phyloP scores from a whole-genome alignment of 2,329 filamentous ascomycete genomes.

The Myriosclerotinia scirpicola region DNA sequence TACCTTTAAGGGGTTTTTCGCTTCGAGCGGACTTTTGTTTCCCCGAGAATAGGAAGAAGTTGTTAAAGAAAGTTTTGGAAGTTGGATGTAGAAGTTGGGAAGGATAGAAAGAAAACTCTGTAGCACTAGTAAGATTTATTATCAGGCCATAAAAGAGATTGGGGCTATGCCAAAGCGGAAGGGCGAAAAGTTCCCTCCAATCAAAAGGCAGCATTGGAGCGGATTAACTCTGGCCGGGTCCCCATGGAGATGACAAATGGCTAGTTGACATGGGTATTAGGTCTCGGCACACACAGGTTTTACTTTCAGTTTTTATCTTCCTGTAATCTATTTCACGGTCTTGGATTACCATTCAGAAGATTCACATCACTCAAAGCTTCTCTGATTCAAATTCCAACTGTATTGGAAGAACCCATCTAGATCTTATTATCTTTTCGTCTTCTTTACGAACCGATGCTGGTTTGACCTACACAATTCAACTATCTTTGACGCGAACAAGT shows the following conservation, averaged over 20 bases:
- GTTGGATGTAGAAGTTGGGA: background rate
- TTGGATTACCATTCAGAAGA: background rate
- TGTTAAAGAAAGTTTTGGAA: constrained; percentile 2
- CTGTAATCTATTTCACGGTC: background rate
- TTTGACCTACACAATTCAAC: background rate
- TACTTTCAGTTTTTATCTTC: background rate
- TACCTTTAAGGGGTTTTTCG: background rate
- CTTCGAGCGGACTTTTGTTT: constrained; percentile 8
- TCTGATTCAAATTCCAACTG: background rate
- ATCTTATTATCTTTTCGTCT: background rate
- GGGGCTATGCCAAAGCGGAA: background rate
- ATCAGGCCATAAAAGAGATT: background rate
- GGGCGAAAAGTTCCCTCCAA: background rate
- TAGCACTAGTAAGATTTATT: background rate
- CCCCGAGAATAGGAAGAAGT: background rate
- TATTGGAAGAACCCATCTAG: background rate
- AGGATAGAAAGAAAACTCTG: background rate
- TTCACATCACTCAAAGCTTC: background rate
- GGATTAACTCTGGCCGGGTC: no score
- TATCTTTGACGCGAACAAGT: no score
- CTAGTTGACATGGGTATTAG: background rate
- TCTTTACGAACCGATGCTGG: background rate
- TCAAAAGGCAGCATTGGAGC: background rate
- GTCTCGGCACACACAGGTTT: background rate
- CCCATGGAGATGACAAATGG: background rate